phyloP scores from a whole-genome alignment of 1,139 yeast genomes.

The Wickerhamomyces sp. region DNA sequence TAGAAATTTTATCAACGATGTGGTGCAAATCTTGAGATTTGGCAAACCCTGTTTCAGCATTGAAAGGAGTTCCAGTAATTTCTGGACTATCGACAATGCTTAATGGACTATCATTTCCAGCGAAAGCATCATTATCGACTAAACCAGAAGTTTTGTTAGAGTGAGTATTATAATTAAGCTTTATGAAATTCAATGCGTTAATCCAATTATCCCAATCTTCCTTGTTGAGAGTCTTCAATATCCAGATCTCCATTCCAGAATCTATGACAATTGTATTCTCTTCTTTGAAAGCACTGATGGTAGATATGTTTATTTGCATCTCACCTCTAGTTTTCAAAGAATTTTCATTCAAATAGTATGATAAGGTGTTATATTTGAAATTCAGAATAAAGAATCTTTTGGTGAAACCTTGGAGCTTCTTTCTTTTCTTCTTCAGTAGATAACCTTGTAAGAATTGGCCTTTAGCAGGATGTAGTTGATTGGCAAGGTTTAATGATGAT shows the following conservation, averaged over 20 bases:
- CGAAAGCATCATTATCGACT: background rate
- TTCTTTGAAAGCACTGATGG: slow-evolving; percentile 71
- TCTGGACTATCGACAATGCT: slow-evolving; percentile 2
- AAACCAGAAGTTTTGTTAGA: too few relatives aligned
- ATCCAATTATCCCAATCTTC: slow-evolving; percentile 81
- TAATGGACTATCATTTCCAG: slow-evolving; percentile 1
- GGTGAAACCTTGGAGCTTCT: slow-evolving; percentile 81
- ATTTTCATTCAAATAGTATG: slow-evolving; percentile 73
- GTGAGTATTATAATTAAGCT: slow-evolving; percentile 10
- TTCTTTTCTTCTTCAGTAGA: slow-evolving; percentile 72
- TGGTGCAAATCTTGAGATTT: background rate
- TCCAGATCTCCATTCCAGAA: slow-evolving; percentile 97
- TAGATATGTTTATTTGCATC: slow-evolving; percentile 80
- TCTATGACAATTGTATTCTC: slow-evolving; percentile 74
- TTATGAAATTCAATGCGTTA: slow-evolving; percentile 48
- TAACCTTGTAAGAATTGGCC: slow-evolving; percentile 72
- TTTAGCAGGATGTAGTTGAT: slow-evolving; percentile 37
- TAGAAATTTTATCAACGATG: background rate
- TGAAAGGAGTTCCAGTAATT: background rate
- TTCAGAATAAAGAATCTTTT: slow-evolving; percentile 82
- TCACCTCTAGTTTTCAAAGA: slow-evolving; percentile 78
- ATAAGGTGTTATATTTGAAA: slow-evolving; percentile 74
- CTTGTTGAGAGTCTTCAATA: slow-evolving; percentile 60
- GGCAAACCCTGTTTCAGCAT: background rate
- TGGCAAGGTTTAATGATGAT: slow-evolving; percentile 7